A percentile compares a stretch with the other conserved stretches of the same genome.
phyloP scores from a whole-genome alignment of 169 alveolate genomes.

The Eimeria praecox region DNA sequence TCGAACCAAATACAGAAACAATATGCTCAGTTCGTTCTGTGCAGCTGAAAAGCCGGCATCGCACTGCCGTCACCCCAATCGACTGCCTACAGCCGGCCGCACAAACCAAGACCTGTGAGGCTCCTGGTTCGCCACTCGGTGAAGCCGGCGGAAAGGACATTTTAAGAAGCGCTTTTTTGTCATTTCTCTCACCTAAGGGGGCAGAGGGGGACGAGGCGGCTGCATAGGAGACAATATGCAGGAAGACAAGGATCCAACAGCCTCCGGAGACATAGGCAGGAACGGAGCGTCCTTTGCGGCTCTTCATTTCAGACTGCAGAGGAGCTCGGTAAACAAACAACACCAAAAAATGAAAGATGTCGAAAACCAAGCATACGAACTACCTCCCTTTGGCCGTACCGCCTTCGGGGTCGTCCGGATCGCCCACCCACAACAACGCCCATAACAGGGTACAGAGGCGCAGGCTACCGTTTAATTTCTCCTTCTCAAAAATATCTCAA shows the following conservation, averaged over 20 bases:
- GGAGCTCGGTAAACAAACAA: neutral
- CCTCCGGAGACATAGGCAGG: neutral
- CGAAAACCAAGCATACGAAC: neutral
- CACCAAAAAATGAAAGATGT: neutral
- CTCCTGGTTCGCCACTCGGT: neutral
- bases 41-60: neutral
- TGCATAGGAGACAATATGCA: neutral
- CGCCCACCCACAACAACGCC: constrained; percentile 7
- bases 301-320: constrained; percentile 21
- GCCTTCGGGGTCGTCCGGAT: neutral
- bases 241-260: constrained; percentile 27
- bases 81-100: neutral
- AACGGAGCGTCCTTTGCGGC: constrained; percentile 35
- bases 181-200: constrained; percentile 12
- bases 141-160: neutral
- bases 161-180: neutral
- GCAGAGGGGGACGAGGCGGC: neutral
- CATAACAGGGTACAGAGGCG: neutral
- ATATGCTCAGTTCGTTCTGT: neutral
- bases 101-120: neutral
- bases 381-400: neutral
- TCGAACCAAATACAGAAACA: neutral
- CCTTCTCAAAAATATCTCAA: neutral
- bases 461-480: neutral
- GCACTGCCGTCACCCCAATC: neutral